Evolutionary conservation across 495 filamentous ascomycete genomes (phyloP), one percentile per base, ranked within the genome.

Genomic region (Penicillium paxilli): DNA sequence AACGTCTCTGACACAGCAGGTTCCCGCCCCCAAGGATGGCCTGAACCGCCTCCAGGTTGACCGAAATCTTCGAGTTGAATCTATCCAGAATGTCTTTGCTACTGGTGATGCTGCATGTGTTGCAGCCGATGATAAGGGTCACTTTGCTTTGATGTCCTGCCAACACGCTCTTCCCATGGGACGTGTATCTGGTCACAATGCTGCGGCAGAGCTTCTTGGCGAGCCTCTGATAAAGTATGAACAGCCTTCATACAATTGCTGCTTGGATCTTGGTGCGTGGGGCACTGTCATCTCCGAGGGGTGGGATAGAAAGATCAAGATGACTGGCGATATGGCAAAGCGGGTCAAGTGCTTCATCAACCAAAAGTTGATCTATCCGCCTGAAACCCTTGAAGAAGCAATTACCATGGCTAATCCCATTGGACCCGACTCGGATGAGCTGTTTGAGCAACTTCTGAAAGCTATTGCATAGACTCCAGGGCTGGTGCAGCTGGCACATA

Each of bases 141-240:
- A 58, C 23, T 46, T 55, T 32, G 55, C 55, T 0, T 21, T 72
- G 23, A 65, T 62, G 69, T 65, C 67, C 30, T 72, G 69, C 37
- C 69, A 72, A 49, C 69, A 72, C 40, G 69, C 69, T 17, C 49
- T 61, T 20, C 59, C 51, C 7, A 54, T 70, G 5, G 69, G 69
- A n/a, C 59, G 60, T 4, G 48, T 64, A 7, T 51, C 67, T 0
- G 69, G 69, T 3, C 51, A 72, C n/a, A 72, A 68, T 49, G 63
- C 65, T 1, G 62, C 69, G 0, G 64, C 64, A 0, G 61, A 64
- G 25, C 56, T 66, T 5, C 52, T 55, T 5, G 52, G 38, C 1
- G 46, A 55, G 28, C 26, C 52, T 2, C 21, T 49, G 38, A 33
- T 64, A 11, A 11, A 22, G 4, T 57, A 57, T 25, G 17, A 44